phyloP scores from a whole-genome alignment of 148 eudicot species.

The Rhododendron molle region DNA sequence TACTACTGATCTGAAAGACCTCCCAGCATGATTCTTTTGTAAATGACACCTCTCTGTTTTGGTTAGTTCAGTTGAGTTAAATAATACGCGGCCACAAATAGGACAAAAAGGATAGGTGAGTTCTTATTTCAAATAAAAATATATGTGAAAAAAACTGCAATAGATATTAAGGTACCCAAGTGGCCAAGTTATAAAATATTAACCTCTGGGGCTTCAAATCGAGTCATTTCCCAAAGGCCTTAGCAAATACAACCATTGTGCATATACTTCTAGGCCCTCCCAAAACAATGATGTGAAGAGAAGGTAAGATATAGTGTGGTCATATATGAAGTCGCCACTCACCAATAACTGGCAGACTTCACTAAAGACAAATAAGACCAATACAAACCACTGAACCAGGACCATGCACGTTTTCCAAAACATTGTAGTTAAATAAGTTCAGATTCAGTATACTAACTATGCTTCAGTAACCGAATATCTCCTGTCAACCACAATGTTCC shows the following conservation, averaged over 20 bases:
- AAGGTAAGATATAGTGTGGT: neutral
- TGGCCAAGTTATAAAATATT: neutral
- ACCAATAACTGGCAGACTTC: neutral
- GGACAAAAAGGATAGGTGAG: neutral
- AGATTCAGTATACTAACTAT: neutral
- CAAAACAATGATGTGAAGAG: neutral
- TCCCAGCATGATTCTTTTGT: neutral
- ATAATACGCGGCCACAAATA: neutral
- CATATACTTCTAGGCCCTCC: neutral
- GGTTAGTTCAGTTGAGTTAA: too few species aligned
- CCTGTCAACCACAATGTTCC: neutral
- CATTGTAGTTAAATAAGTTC: neutral
- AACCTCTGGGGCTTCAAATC: neutral
- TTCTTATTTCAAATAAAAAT: neutral
- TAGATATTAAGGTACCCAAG: neutral
- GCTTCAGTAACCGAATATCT: neutral
- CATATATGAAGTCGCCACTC: neutral
- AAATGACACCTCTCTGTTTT: neutral
- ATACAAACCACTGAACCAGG: neutral
- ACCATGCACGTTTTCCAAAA: neutral
- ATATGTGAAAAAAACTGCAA: neutral
- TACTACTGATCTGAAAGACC: neutral
- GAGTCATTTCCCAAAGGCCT: neutral
- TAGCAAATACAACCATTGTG: neutral
- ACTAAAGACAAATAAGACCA: neutral